phyloP scores from a whole-genome alignment of 169 alveolate genomes.

The Cryptosporidium felis region DNA sequence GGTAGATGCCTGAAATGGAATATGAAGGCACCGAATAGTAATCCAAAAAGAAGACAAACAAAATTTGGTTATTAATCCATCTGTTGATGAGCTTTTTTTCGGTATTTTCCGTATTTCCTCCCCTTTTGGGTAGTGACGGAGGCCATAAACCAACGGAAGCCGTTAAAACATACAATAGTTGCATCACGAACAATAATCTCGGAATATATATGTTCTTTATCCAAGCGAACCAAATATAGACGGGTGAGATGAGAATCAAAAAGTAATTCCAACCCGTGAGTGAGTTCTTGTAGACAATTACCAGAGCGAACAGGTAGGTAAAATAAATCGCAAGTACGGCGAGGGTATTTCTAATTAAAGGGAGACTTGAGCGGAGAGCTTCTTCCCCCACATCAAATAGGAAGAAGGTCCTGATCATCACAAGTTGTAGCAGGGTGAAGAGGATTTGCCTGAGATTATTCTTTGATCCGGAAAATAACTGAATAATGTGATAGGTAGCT shows the following conservation, averaged over 20 bases:
- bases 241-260: not conserved
- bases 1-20: constrained; percentile 8
- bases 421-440: constrained; percentile 8
- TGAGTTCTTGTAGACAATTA: constrained; percentile 1
- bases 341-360: not conserved
- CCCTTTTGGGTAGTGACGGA: too few species aligned
- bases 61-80: constrained; percentile 18
- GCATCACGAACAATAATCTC: not conserved
- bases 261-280: constrained; percentile 7
- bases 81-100: not conserved
- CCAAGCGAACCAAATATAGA: constrained; percentile 32
- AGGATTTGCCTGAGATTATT: not conserved
- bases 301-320: not conserved
- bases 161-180: not conserved
- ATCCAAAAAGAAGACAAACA: not conserved
- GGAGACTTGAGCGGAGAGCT: not conserved
- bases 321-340: not conserved
- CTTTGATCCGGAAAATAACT: constrained; percentile 22
- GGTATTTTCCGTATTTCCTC: not conserved
- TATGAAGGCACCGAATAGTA: not conserved
- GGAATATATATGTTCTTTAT: not conserved
- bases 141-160: too few species aligned
- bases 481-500: constrained; percentile 15
- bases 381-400: not conserved
- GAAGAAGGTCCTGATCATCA: not conserved